Evolutionary conservation across 305 asterid genomes (phyloP).

Genomic region (Galium porrigens): DNA sequence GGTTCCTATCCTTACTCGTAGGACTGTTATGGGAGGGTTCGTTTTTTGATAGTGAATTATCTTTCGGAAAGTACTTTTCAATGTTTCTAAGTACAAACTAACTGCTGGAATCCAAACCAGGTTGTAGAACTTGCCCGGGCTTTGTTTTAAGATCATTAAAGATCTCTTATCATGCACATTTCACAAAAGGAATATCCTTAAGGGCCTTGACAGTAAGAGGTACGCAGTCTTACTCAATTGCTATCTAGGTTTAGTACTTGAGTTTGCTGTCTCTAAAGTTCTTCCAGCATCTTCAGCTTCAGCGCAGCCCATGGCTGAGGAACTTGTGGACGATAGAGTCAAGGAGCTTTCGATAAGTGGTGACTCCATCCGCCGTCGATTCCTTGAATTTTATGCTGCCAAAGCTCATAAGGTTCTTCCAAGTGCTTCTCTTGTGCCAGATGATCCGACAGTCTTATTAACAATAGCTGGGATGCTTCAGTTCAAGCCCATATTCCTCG

Average conservation of each 20-base stretch:
- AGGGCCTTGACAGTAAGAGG: slow-evolving; percentile 28
- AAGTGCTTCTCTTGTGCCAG: slow-evolving; percentile 90
- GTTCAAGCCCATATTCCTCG: slow-evolving; percentile 93
- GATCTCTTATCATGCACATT: slow-evolving; percentile 22
- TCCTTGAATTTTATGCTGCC: slow-evolving; percentile 72
- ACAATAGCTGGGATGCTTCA: slow-evolving; percentile 98
- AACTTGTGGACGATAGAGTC: slow-evolving; percentile 36
- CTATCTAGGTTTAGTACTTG: neutral
- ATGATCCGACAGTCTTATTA: slow-evolving; percentile 85
- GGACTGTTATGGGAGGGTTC: neutral
- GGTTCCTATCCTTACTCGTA: neutral
- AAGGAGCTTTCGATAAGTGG: slow-evolving; percentile 40
- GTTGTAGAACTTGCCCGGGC: slow-evolving; percentile 30
- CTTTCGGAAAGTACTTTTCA: neutral
- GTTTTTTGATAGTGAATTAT: neutral
- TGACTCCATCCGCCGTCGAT: slow-evolving; percentile 64
- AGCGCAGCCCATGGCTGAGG: slow-evolving; percentile 51
- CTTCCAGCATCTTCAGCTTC: slow-evolving; percentile 40
- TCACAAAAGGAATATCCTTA: slow-evolving; percentile 18
- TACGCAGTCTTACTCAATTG: slow-evolving; percentile 17
- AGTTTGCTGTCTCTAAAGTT: slow-evolving; percentile 10
- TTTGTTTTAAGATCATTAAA: slow-evolving; percentile 22
- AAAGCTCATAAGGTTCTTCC: slow-evolving; percentile 80
- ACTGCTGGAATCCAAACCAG: slow-evolving; percentile 23
- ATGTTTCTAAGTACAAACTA: neutral